A percentile compares a stretch with the other conserved stretches of the same genome.
These are phyloP conservation scores for Arctostaphylos glauca DNA, from an alignment of 148 eudicot genomes.

Conservation along the genomic window DNA sequence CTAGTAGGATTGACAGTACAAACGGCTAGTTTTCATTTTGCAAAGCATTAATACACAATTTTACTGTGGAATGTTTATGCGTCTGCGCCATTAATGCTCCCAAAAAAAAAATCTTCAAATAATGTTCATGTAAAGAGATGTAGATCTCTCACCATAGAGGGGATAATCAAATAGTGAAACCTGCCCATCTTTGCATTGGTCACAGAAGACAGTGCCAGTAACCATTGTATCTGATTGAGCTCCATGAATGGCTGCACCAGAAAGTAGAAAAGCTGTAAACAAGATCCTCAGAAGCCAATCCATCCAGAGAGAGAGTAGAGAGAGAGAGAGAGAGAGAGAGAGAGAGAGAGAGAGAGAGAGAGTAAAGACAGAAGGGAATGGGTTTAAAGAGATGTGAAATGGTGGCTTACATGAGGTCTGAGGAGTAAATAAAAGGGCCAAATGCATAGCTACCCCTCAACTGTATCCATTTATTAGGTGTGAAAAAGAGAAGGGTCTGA, in stretches of 20 bases:
- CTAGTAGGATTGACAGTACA: too few relatives aligned
- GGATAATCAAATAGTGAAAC: conserved; percentile 84
- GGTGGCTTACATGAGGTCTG: background rate
- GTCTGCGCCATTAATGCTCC: background rate
- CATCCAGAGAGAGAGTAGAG: conserved; percentile 24
- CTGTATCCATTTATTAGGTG: conserved; percentile 33
- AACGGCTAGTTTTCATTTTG: too few relatives aligned
- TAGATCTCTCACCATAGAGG: conserved; percentile 43
- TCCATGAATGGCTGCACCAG: conserved; percentile 48
- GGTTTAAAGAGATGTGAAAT: background rate
- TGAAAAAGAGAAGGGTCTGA: background rate
- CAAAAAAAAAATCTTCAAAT: background rate
- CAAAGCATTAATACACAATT: background rate
- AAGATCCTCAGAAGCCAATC: conserved; percentile 30
- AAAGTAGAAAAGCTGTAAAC: conserved; percentile 27
- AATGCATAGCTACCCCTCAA: conserved; percentile 25
- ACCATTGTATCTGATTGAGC: conserved; percentile 59
- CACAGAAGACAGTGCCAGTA: conserved; percentile 83
- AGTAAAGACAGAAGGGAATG: too few relatives aligned
- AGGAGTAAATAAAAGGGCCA: background rate
- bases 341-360: background rate
- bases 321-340: background rate
- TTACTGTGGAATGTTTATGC: background rate
- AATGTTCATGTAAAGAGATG: background rate
- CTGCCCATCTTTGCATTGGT: conserved; percentile 92